phyloP scores from a whole-genome alignment of 768 basidiomycete genomes.

The Lactarius tabidus region DNA sequence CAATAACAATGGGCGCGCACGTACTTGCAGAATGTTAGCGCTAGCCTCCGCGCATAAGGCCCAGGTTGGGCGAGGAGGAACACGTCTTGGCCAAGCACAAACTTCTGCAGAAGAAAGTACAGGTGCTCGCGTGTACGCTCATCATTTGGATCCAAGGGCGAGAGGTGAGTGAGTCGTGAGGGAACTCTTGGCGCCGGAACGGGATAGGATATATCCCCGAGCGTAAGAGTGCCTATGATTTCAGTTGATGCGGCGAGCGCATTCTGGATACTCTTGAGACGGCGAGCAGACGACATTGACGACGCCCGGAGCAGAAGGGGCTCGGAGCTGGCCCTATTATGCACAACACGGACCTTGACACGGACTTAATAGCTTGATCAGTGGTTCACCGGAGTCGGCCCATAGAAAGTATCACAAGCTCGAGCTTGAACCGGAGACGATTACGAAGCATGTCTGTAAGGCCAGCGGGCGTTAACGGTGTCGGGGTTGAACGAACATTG shows the following conservation, averaged over 20 bases:
- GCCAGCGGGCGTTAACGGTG: too few relatives aligned
- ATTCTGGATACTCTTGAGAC: constrained; percentile 47
- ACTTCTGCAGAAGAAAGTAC: constrained; percentile 65
- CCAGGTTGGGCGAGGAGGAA: constrained; percentile 66
- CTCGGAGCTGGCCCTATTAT: too few relatives aligned
- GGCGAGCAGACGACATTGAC: constrained; percentile 30
- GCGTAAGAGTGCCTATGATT: constrained; percentile 50
- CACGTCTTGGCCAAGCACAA: constrained; percentile 61
- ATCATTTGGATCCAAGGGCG: constrained; percentile 49
- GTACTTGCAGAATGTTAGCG: constrained; percentile 60
- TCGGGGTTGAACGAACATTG: too few relatives aligned
- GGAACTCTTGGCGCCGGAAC: constrained; percentile 48
- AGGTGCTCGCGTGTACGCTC: constrained; percentile 53
- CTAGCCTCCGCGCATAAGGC: constrained; percentile 59
- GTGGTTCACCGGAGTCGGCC: neutral
- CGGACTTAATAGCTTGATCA: neutral
- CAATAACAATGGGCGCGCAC: constrained; percentile 7
- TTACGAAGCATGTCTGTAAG: neutral
- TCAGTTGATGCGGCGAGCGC: constrained; percentile 40
- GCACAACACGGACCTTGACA: too few relatives aligned
- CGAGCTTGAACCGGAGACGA: neutral
- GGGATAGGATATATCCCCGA: constrained; percentile 54
- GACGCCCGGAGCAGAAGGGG: neutral
- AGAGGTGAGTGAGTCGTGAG: constrained; percentile 44
- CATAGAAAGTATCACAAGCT: neutral